phyloP scores from a whole-genome alignment of 1,284 basidiomycete genomes.

The Wallemia ichthyophaga region DNA sequence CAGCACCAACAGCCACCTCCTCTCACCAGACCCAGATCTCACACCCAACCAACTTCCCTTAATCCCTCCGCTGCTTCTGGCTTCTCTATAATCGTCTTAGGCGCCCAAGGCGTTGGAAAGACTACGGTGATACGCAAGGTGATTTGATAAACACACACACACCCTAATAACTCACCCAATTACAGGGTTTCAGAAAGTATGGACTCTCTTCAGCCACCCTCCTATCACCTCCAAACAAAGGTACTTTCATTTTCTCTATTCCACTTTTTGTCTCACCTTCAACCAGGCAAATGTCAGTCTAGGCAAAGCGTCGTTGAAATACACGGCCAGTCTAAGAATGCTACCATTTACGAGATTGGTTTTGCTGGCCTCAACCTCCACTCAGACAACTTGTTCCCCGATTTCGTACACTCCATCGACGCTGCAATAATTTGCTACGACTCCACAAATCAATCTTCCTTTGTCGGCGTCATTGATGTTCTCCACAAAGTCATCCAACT shows the following conservation, averaged over 20 bases:
- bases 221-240: not conserved
- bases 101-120: slow-evolving; percentile 12
- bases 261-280: not conserved
- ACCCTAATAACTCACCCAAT: too few species aligned
- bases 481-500: not conserved
- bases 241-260: not conserved
- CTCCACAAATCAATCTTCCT: not conserved
- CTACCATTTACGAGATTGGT: too few species aligned
- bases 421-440: slow-evolving; percentile 12
- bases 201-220: not conserved
- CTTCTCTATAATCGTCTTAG: slow-evolving; percentile 9
- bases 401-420: slow-evolving; percentile 9
- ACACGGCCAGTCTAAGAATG: too few species aligned
- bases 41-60: not conserved
- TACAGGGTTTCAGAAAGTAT: slow-evolving; percentile 5
- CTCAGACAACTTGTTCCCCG: slow-evolving; percentile 7
- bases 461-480: not conserved
- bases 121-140: slow-evolving; percentile 9
- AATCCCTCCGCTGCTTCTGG: slow-evolving; percentile 1
- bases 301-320: slow-evolving; percentile 5
- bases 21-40: not conserved
- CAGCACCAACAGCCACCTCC: not conserved
- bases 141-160: too few species aligned
- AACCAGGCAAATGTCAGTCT: not conserved
- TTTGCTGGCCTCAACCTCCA: too few species aligned